Conservation (phyloP, 1,284 basidiomycete species). For the Amylostereum areolatum region DNA sequence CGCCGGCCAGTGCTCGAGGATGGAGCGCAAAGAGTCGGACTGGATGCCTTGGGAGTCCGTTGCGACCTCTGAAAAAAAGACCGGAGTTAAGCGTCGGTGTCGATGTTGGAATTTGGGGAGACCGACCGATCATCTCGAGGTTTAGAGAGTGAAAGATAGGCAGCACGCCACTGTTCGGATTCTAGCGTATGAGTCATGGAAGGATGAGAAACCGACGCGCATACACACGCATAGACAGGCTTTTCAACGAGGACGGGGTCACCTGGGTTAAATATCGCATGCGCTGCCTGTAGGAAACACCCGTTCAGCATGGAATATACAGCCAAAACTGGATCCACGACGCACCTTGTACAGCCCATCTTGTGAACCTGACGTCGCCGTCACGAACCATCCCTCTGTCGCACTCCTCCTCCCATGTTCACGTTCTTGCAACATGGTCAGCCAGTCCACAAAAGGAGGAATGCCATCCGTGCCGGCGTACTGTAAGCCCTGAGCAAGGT, state of each 20-base stretch:
- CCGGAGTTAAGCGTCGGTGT: neutral
- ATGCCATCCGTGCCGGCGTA: conserved; percentile 78
- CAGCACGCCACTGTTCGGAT: conserved; percentile 47
- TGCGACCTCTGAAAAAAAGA: conserved; percentile 61
- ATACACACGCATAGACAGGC: conserved; percentile 76
- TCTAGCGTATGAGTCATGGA: neutral
- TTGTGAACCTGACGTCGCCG: conserved; percentile 56
- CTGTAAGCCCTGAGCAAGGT: conserved; percentile 64
- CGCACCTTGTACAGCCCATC: conserved; percentile 58
- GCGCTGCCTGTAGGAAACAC: conserved; percentile 36
- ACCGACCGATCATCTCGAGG: conserved; percentile 61
- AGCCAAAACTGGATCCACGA: conserved; percentile 1
- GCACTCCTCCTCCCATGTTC: conserved; percentile 56
- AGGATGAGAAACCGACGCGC: conserved; percentile 6
- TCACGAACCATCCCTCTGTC: conserved; percentile 66
- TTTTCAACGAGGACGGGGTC: conserved; percentile 83
- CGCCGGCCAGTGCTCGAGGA: conserved; percentile 73
- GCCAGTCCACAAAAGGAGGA: conserved; percentile 57
- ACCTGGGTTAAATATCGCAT: conserved; percentile 68
- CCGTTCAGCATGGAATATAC: neutral
- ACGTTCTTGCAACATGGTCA: conserved; percentile 59
- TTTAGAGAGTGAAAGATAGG: conserved; percentile 53
- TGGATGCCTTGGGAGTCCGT: conserved; percentile 77
- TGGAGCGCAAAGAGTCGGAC: conserved; percentile 55
- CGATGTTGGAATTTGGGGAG: neutral